Conservation (phyloP, 2,329 filamentous ascomycete genomes). For the Colletotrichum higginsianum region DNA sequence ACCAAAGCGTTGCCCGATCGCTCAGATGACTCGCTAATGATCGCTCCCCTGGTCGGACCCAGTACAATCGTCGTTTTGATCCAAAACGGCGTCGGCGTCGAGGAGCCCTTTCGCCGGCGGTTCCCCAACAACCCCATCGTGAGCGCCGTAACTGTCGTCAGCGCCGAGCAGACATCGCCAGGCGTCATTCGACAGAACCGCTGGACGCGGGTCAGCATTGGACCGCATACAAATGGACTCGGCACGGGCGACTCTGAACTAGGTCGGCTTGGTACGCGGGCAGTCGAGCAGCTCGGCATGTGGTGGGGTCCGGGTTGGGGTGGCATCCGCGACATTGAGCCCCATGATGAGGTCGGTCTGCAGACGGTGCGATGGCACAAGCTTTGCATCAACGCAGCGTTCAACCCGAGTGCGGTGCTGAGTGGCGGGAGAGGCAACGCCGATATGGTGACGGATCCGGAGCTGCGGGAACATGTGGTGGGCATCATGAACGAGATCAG, state of each 20-base stretch:
- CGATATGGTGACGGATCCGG: slow-evolving; percentile 75
- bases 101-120: slow-evolving; percentile 74
- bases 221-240: slow-evolving; percentile 72
- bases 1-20: slow-evolving; percentile 79
- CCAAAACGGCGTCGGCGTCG: slow-evolving; percentile 80
- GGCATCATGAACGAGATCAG: slow-evolving; percentile 81
- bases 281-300: slow-evolving; percentile 63
- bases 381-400: slow-evolving; percentile 81
- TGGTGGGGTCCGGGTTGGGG: slow-evolving; percentile 68
- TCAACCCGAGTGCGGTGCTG: slow-evolving; percentile 81
- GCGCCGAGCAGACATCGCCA: slow-evolving; percentile 74
- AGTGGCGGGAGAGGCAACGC: slow-evolving; percentile 76
- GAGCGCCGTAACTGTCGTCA: slow-evolving; percentile 79
- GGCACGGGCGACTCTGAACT: slow-evolving; percentile 53
- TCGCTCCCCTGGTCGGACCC: slow-evolving; percentile 71
- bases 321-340: slow-evolving; percentile 75
- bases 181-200: slow-evolving; percentile 79
- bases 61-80: slow-evolving; percentile 75
- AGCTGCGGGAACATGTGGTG: slow-evolving; percentile 73
- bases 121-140: slow-evolving; percentile 75
- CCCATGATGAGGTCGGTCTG: slow-evolving; percentile 75
- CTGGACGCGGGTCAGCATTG: slow-evolving; percentile 81
- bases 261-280: slow-evolving; percentile 53
- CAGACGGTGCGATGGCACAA: slow-evolving; percentile 84
- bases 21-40: slow-evolving; percentile 72